phyloP scores from a whole-genome alignment of 2,329 filamentous ascomycete genomes.

The Graphilbum fragrans region DNA sequence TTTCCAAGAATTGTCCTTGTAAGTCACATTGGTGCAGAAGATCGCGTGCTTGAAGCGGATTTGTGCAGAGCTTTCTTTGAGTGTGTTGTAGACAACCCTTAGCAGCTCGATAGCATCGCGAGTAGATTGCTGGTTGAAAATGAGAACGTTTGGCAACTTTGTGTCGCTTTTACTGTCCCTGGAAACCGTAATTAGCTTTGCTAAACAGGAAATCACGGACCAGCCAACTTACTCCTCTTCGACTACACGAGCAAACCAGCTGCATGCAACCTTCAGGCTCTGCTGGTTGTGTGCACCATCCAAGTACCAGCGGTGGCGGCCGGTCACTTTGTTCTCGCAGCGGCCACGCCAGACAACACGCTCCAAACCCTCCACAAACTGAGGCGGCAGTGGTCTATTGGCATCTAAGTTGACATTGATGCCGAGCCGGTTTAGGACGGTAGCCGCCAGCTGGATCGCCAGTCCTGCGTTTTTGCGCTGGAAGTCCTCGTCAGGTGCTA shows the following conservation, averaged over 20 bases:
- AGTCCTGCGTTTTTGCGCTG: constrained; percentile 14
- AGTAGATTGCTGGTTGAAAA: constrained; percentile 90
- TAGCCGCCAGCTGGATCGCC: constrained; percentile 23
- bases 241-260: constrained; percentile 54
- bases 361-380: constrained; percentile 54
- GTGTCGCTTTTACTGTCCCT: neutral
- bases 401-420: constrained; percentile 23
- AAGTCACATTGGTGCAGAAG: constrained; percentile 25
- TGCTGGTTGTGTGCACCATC: constrained; percentile 85
- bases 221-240: neutral
- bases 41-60: constrained; percentile 56
- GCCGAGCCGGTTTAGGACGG: constrained; percentile 34
- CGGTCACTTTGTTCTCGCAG: constrained; percentile 50
- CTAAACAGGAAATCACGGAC: neutral
- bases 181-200: constrained; percentile 5
- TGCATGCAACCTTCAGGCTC: constrained; percentile 62
- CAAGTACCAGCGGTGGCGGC: constrained; percentile 59
- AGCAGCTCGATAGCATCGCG: constrained; percentile 56
- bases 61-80: constrained; percentile 20
- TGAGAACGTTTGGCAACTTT: constrained; percentile 34
- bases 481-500: constrained; percentile 10
- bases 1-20: constrained; percentile 36
- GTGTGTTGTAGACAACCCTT: constrained; percentile 33
- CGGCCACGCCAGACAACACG: constrained; percentile 60
- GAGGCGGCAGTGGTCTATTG: constrained; percentile 26